Conservation (phyloP, 257 asterid species). For the Parsonsia alboflavescens region DNA sequence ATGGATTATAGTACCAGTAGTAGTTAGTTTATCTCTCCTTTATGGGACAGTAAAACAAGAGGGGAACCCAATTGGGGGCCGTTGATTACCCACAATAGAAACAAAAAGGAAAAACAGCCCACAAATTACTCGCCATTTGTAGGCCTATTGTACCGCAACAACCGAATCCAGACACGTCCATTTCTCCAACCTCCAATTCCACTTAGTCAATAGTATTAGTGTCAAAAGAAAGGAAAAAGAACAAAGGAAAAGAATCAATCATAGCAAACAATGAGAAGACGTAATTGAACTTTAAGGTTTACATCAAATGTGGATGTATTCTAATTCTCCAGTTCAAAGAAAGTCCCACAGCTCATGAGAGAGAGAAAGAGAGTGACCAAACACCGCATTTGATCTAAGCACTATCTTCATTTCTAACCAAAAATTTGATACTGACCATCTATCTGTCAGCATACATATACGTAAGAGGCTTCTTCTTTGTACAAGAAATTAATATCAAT, state of each 20-base stretch:
- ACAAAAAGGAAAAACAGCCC: neutral
- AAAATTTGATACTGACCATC: neutral
- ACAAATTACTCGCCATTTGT: neutral
- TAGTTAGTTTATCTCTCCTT: neutral
- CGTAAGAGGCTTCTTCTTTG: conserved; percentile 4
- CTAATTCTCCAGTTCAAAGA: neutral
- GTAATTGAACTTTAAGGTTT: neutral
- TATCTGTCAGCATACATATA: conserved; percentile 1
- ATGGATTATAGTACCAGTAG: neutral
- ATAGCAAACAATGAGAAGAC: neutral
- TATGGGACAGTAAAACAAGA: neutral
- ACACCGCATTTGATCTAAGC: neutral
- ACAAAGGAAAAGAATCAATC: neutral
- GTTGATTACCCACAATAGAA: neutral
- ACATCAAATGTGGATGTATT: neutral
- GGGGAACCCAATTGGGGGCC: neutral
- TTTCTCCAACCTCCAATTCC: neutral
- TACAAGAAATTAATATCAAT: neutral
- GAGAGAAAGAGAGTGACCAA: neutral
- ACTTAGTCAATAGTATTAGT: neutral
- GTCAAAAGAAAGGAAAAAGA: neutral
- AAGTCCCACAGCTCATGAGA: neutral
- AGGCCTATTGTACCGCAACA: neutral
- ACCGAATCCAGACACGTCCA: neutral
- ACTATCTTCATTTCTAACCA: neutral